Evolutionary conservation across 306 rosid species (phyloP).

Genomic region (Rosa persica): DNA sequence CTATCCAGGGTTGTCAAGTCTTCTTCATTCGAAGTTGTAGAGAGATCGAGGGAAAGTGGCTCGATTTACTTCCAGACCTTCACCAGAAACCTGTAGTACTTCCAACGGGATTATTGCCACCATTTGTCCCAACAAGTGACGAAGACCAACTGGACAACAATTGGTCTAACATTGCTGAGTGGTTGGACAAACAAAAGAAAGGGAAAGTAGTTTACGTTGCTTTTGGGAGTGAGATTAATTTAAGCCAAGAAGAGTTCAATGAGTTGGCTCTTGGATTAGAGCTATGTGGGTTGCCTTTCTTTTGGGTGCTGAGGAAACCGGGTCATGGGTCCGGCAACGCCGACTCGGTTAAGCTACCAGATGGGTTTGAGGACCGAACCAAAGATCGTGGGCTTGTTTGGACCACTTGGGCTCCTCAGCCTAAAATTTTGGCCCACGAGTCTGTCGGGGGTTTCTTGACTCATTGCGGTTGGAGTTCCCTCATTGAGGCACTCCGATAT

Average conservation of each 20-base stretch:
- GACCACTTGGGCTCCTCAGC: slow-evolving; percentile 57
- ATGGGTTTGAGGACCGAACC: slow-evolving; percentile 49
- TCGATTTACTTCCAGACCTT: slow-evolving; percentile 5
- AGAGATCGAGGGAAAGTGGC: slow-evolving; percentile 22
- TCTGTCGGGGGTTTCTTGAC: not conserved
- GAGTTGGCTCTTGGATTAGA: slow-evolving; percentile 57
- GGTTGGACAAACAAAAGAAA: slow-evolving; percentile 26
- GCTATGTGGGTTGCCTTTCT: slow-evolving; percentile 46
- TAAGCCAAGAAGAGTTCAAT: slow-evolving; percentile 19
- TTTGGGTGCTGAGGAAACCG: slow-evolving; percentile 52
- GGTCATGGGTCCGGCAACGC: not conserved
- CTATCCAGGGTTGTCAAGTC: not conserved
- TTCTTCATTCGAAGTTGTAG: slow-evolving; percentile 19
- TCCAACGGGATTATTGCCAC: slow-evolving; percentile 34
- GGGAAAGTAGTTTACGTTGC: slow-evolving; percentile 56
- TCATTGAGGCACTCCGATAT: not conserved
- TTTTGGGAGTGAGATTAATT: slow-evolving; percentile 45
- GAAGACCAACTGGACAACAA: slow-evolving; percentile 10
- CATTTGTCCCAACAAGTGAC: not conserved
- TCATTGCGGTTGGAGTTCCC: slow-evolving; percentile 5
- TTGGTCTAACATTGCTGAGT: slow-evolving; percentile 9
- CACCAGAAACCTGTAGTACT: slow-evolving; percentile 2
- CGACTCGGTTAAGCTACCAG: slow-evolving; percentile 38
- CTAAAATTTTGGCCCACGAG: not conserved
- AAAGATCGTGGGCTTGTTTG: slow-evolving; percentile 43